Percentiles rank a stretch among this genome's conserved stretches.
These are phyloP conservation scores for Volvox carteri DNA, from an alignment of 163 green algal species.

Conservation along the genomic window DNA sequence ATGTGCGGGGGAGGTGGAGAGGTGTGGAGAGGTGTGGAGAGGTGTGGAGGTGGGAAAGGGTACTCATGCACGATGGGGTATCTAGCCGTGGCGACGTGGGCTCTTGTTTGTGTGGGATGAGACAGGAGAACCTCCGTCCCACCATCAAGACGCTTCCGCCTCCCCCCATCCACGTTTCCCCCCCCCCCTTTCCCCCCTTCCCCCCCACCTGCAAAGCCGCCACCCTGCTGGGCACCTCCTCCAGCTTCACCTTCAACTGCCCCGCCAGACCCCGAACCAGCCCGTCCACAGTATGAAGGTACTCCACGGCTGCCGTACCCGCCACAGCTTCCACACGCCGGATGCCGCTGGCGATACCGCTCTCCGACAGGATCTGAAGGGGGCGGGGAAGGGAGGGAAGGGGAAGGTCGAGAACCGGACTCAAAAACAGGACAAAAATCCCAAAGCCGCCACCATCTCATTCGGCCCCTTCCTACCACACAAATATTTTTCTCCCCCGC, in stretches of 20 bases:
- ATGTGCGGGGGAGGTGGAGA: not conserved
- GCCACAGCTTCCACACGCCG: conserved; percentile 92
- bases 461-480: too few relatives aligned
- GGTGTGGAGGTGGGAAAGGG: too few relatives aligned
- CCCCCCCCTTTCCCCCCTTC: not conserved
- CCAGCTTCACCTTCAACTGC: conserved; percentile 66
- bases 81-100: too few relatives aligned
- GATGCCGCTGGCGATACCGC: conserved; percentile 88
- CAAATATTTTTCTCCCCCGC: too few relatives aligned
- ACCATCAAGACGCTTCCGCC: too few relatives aligned
- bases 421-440: not conserved
- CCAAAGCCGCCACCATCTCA: too few relatives aligned
- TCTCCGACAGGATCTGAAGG: conserved; percentile 73
- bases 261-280: conserved; percentile 32
- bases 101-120: not conserved
- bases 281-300: conserved; percentile 70
- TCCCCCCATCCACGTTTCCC: not conserved
- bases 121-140: too few relatives aligned
- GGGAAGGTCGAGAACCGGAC: not conserved
- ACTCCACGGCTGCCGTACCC: conserved; percentile 84
- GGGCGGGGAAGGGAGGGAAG: not conserved
- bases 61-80: not conserved
- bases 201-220: conserved; percentile 65
- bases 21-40: too few relatives aligned
- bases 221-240: conserved; percentile 84